These are phyloP conservation scores for Blastobotrys robertii DNA, from an alignment of 805 yeast species.

Conservation along the genomic window DNA sequence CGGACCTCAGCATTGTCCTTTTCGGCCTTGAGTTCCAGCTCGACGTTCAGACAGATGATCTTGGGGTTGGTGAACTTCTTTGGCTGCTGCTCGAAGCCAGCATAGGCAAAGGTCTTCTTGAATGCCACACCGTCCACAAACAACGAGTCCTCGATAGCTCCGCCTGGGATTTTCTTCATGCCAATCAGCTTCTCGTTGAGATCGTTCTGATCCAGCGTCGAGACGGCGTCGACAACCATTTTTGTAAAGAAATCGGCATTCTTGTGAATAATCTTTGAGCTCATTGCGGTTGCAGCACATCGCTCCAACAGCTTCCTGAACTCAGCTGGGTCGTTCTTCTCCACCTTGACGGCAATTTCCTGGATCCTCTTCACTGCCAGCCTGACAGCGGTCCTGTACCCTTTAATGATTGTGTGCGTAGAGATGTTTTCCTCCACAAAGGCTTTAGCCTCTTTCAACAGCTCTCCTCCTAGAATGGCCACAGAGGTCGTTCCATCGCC, in stretches of 20 bases:
- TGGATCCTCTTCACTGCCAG: constrained; percentile 64
- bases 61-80: constrained; percentile 72
- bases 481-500: constrained; percentile 99
- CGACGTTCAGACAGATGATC: constrained; percentile 78
- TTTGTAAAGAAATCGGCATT: constrained; percentile 86
- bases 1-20: constrained; percentile 98
- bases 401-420: constrained; percentile 79
- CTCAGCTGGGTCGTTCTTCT: constrained; percentile 41
- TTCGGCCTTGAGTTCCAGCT: constrained; percentile 93
- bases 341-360: constrained; percentile 68
- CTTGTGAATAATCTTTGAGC: constrained; percentile 81
- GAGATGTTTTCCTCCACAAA: constrained; percentile 96
- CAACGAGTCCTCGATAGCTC: constrained; percentile 87
- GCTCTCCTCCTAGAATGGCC: constrained; percentile 81
- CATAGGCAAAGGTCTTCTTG: constrained; percentile 93
- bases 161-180: constrained; percentile 90
- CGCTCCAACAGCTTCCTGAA: constrained; percentile 72
- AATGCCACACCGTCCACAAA: constrained; percentile 94
- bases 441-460: constrained; percentile 77
- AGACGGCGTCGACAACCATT: constrained; percentile 94
- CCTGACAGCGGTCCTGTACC: constrained; percentile 72
- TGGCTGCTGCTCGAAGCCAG: constrained; percentile 99
- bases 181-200: constrained; percentile 88
- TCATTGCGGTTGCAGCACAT: constrained; percentile 97
- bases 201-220: constrained; percentile 73